These are phyloP conservation scores for Euphorbia lathyris DNA, from an alignment of 345 rosid genomes.

Conservation along the genomic window DNA sequence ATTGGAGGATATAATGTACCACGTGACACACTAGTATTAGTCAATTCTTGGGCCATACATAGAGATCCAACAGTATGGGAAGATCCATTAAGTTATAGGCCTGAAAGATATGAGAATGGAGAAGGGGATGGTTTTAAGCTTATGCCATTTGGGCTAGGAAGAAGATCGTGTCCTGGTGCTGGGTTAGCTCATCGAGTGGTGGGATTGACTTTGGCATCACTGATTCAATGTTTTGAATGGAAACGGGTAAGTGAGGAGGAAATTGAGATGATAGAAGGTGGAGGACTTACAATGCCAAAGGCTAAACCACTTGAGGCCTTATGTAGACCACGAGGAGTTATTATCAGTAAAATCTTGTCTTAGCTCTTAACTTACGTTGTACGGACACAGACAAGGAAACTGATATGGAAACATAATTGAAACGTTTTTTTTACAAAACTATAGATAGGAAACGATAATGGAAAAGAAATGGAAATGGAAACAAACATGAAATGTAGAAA, in stretches of 20 bases:
- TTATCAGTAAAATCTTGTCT: not conserved
- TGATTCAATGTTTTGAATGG: conserved; percentile 28
- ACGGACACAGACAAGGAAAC: no score
- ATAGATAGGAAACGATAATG: no score
- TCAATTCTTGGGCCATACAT: conserved; percentile 54
- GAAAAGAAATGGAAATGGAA: no score
- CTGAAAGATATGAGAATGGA: conserved; percentile 41
- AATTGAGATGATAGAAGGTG: conserved; percentile 17
- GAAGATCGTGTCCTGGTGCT: conserved; percentile 23
- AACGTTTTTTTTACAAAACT: no score
- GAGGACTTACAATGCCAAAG: conserved; percentile 9
- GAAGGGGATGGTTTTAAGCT: conserved; percentile 11
- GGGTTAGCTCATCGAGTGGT: conserved; percentile 15
- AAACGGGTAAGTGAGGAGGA: not conserved
- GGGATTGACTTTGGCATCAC: conserved; percentile 17
- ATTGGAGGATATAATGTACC: conserved; percentile 45
- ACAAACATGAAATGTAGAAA: no score
- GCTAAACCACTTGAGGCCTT: conserved; percentile 10
- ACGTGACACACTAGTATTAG: conserved; percentile 38
- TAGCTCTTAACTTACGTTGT: no score
- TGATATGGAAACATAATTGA: no score
- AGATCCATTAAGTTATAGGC: conserved; percentile 40
- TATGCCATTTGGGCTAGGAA: conserved; percentile 16
- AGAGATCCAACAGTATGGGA: conserved; percentile 47
- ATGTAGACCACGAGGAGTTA: conserved; percentile 12